Percentiles rank a stretch among this genome's conserved stretches.
Conservation (phyloP, 139 green algal species). For the Tetradesmus lagerheimii region DNA sequence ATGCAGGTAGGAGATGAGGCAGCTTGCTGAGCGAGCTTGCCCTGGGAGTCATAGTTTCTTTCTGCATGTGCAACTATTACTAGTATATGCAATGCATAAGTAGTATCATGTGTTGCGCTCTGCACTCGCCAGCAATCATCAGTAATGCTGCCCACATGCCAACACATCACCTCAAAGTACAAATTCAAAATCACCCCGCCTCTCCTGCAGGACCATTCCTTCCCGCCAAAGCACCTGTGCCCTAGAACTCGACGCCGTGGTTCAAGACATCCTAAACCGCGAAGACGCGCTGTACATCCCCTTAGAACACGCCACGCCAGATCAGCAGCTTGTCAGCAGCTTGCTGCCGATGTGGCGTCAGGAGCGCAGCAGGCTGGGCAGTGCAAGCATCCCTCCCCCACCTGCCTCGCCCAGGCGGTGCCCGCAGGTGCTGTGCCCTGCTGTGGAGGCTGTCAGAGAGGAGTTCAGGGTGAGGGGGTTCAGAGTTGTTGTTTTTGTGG, state of each 20-base stretch:
- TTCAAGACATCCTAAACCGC: conserved; percentile 89
- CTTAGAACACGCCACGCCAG: conserved; percentile 67
- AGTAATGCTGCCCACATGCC: too few relatives aligned
- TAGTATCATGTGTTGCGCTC: too few relatives aligned
- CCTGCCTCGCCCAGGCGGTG: conserved; percentile 67
- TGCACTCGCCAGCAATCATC: too few relatives aligned
- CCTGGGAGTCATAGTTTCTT: too few relatives aligned
- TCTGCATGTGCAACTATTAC: too few relatives aligned
- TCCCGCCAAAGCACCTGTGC: conserved; percentile 80
- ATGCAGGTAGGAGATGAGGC: background rate
- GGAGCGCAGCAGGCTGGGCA: conserved; percentile 69
- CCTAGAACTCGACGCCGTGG: conserved; percentile 83
- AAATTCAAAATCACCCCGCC: background rate
- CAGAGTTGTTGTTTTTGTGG: background rate
- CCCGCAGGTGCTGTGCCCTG: conserved; percentile 64
- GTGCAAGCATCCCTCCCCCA: conserved; percentile 54
- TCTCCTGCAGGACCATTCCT: conserved; percentile 31
- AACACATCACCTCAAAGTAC: too few relatives aligned
- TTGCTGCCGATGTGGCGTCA: conserved; percentile 94
- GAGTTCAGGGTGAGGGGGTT: conserved; percentile 59
- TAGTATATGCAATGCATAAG: too few relatives aligned
- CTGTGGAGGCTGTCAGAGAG: conserved; percentile 65
- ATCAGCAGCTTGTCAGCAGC: conserved; percentile 81
- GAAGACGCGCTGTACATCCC: conserved; percentile 67
- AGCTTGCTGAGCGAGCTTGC: too few relatives aligned